Base-by-base conservation (phyloP, 495 filamentous ascomycete species). In the Penicillium parvum region DNA sequence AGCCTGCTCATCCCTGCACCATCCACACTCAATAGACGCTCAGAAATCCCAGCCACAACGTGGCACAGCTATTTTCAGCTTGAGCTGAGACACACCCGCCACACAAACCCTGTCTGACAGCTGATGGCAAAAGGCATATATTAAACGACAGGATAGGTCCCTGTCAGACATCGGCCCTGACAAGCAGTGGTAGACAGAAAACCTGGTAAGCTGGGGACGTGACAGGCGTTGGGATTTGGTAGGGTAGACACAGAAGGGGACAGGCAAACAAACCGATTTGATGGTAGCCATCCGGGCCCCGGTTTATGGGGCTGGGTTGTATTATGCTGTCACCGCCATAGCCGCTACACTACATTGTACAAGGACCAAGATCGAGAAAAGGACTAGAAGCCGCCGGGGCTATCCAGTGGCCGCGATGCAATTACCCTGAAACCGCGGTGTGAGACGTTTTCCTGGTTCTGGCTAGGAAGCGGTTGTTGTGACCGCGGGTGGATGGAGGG, bases 361-460 rank as follows among this genome's bases (percentile, higher is more conserved):
- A 8, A 37, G 18, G 20, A 26, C 16, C 21, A 28, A 9, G 41
- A 48, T 50, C 19, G 7, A 30, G 32, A 26, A 50, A 43, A 16
- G 3, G 19, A 44, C 38, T 26, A 29, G 38, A 23, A 32, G 28
- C 7, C 33, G 12, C 39, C 57, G 50, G 50, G 48, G 32, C 25
- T 60, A 30, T 32, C 57, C 56, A 50, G 56, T 36, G 27, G 9
- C 23, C 15, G 32, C 14, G 41, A 52, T 47, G 45, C 50, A 50
- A 55, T 52, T 32, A 55, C 42, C 50, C 53, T 60, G 57, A 60
- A 60, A 60, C 57, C 17, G 35, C 22, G 27, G 15, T 35, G 20
- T 43, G 43, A 57, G 49, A 47, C 46, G 40, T 33, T 40, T 14
- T 15, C 37, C 43, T 47, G 30, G 1, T 7, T 22, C 15, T 5